These are phyloP conservation scores for Umbelopsis sp. DNA, from an alignment of 192 early-diverging fungal genomes.

Conservation along the genomic window DNA sequence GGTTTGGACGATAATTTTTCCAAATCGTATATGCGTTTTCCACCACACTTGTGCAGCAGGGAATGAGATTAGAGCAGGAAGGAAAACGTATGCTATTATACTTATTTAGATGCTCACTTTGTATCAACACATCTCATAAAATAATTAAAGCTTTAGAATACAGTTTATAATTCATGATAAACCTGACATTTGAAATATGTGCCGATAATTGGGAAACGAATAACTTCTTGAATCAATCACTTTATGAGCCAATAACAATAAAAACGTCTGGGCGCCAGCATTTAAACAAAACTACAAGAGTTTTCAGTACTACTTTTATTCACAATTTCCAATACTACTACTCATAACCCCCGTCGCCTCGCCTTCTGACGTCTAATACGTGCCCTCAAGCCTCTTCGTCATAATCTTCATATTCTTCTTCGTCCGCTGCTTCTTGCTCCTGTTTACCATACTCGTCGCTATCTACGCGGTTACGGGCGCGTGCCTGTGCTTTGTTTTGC, in stretches of 20 bases:
- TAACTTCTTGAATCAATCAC: too few relatives aligned
- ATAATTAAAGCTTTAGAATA: neutral
- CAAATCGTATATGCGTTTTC: neutral
- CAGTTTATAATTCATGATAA: too few relatives aligned
- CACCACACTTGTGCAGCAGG: neutral
- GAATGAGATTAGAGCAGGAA: neutral
- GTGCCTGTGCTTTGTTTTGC: neutral
- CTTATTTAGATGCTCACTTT: neutral
- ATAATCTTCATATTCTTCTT: neutral
- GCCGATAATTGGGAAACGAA: too few relatives aligned
- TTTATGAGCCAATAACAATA: too few relatives aligned
- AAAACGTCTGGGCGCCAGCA: too few relatives aligned
- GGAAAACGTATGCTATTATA: too few relatives aligned
- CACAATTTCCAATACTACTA: too few relatives aligned
- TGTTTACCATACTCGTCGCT: neutral
- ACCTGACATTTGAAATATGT: too few relatives aligned
- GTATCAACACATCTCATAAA: neutral
- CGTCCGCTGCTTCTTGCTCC: neutral
- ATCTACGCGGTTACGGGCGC: neutral
- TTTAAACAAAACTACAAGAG: too few relatives aligned
- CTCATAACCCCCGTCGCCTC: too few relatives aligned
- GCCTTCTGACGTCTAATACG: too few relatives aligned
- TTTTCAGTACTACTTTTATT: too few relatives aligned
- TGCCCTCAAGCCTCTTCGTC: neutral
- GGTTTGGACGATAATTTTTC: slow-evolving; percentile 13